Percentiles rank a stretch among this genome's conserved stretches.
phyloP scores from a whole-genome alignment of 2,329 filamentous ascomycete genomes.

The Fusarium sp. region DNA sequence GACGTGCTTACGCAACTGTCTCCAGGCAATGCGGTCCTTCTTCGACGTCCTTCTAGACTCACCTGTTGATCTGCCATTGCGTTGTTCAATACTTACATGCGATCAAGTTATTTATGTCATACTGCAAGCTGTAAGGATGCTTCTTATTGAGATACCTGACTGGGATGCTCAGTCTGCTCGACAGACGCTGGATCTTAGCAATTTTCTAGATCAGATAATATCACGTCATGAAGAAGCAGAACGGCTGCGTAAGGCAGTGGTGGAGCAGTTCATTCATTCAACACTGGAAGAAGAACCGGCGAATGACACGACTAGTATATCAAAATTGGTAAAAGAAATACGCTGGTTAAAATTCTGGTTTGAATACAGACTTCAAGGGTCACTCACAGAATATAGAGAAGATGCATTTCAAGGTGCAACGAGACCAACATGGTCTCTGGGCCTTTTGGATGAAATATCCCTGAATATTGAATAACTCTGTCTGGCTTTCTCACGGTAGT shows the following conservation, averaged over 20 bases:
- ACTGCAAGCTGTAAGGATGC: constrained; percentile 39
- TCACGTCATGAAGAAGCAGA: constrained; percentile 23
- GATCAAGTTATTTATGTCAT: constrained; percentile 42
- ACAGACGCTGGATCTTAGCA: constrained; percentile 31
- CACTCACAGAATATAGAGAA: not conserved
- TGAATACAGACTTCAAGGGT: constrained; percentile 41
- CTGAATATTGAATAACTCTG: constrained; percentile 37
- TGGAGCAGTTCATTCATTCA: constrained; percentile 23
- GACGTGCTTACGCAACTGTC: constrained; percentile 53
- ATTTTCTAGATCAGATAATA: constrained; percentile 29
- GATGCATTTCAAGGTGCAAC: not conserved
- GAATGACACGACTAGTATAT: constrained; percentile 29
- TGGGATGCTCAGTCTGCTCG: constrained; percentile 41
- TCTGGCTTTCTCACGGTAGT: not conserved
- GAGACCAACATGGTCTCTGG: constrained; percentile 37
- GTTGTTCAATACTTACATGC: constrained; percentile 38
- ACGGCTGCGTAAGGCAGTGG: not conserved
- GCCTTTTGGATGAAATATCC: constrained; percentile 41
- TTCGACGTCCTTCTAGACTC: constrained; percentile 50
- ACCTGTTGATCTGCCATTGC: constrained; percentile 40
- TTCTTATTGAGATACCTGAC: constrained; percentile 43
- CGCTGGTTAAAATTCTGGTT: constrained; percentile 51
- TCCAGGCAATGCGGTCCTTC: constrained; percentile 52
- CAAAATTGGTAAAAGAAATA: constrained; percentile 43
- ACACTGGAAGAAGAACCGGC: constrained; percentile 24